phyloP scores from a whole-genome alignment of 768 basidiomycete species.

The Auricularia cornea region DNA sequence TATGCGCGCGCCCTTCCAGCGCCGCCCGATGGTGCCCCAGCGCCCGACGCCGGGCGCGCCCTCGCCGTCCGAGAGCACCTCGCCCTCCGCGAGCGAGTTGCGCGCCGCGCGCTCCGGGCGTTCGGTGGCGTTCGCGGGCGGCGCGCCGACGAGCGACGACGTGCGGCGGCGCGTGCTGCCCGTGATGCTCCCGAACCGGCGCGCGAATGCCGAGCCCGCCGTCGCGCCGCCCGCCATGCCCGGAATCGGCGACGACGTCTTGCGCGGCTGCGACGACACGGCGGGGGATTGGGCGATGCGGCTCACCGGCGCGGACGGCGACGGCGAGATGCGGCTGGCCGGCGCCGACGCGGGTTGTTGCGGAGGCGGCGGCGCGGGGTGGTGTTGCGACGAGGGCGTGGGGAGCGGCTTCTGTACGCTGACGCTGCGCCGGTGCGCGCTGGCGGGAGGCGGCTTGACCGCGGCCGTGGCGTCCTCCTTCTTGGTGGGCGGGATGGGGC shows the following conservation, averaged over 20 bases:
- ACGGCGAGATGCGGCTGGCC: neutral
- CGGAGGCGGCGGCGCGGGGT: neutral
- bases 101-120: neutral
- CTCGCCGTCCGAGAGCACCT: neutral
- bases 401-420: neutral
- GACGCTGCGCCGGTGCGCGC: neutral
- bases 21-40: neutral
- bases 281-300: neutral
- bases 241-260: neutral
- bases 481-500: neutral
- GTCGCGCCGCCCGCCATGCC: neutral
- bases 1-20: neutral
- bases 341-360: neutral
- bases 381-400: neutral
- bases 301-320: neutral
- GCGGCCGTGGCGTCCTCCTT: neutral
- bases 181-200: neutral
- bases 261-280: neutral
- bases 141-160: neutral
- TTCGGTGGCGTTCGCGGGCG: neutral
- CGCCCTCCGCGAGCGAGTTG: neutral
- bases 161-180: neutral
- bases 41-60: neutral
- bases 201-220: neutral
- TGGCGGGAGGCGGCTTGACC: neutral